phyloP scores from a whole-genome alignment of 345 rosid genomes.

The Populus pruinosa region DNA sequence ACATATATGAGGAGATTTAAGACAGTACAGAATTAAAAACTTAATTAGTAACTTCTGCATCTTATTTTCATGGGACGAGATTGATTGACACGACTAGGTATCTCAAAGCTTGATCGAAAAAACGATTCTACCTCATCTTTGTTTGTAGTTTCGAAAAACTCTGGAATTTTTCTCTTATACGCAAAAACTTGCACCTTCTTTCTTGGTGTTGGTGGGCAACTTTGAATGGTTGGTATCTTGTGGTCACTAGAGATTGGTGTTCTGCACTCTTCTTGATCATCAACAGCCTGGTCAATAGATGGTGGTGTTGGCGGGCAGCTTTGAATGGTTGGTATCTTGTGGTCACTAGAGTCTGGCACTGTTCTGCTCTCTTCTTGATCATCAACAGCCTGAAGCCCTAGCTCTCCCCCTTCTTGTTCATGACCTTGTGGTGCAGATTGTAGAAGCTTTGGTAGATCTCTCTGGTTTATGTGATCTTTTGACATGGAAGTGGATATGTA shows the following conservation, averaged over 20 bases:
- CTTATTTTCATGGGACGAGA: constrained; percentile 33
- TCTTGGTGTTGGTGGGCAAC: constrained; percentile 58
- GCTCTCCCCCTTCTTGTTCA: background rate
- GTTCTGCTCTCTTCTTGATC: constrained; percentile 36
- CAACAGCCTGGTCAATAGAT: too few species aligned
- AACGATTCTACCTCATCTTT: constrained; percentile 52
- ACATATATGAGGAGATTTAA: background rate
- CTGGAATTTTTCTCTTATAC: constrained; percentile 28
- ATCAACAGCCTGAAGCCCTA: background rate
- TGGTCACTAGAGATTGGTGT: constrained; percentile 46
- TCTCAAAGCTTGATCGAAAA: constrained; percentile 30
- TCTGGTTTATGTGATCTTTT: background rate
- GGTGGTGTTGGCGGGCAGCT: constrained; percentile 58
- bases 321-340: constrained; percentile 40
- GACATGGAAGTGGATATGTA: constrained; percentile 20
- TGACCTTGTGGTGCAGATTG: background rate
- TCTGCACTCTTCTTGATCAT: constrained; percentile 28
- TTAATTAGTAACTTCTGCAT: constrained; percentile 32
- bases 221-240: constrained; percentile 41
- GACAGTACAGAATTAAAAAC: background rate
- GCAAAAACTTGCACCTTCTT: constrained; percentile 28
- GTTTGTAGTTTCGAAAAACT: constrained; percentile 42
- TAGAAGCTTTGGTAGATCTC: constrained; percentile 1
- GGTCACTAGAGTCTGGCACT: constrained; percentile 36
- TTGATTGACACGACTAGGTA: constrained; percentile 1